These are phyloP conservation scores for Camelina neglecta DNA, from an alignment of 345 rosid species.

Conservation along the genomic window DNA sequence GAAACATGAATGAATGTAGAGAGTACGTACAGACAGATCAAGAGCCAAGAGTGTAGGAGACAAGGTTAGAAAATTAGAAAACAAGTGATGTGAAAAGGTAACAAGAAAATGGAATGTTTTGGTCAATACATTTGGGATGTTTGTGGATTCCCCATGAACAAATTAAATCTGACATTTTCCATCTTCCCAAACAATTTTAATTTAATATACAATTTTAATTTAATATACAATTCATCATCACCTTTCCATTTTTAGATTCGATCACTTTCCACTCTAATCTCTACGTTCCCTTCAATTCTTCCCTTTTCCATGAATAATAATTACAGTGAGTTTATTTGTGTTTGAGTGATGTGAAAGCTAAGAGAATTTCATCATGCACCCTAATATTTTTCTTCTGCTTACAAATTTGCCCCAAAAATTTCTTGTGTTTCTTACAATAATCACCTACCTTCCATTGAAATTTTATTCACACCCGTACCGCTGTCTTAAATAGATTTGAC, in stretches of 20 bases:
- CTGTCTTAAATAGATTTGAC: constrained; percentile 16
- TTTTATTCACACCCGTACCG: constrained; percentile 20
- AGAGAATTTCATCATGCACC: constrained; percentile 4
- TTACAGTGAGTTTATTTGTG: constrained; percentile 32
- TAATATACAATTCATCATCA: constrained; percentile 30
- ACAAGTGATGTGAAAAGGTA: constrained; percentile 41
- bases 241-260: constrained; percentile 42
- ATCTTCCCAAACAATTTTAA: constrained; percentile 36
- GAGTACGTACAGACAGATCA: constrained; percentile 32
- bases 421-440: not conserved
- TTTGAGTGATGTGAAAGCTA: constrained; percentile 45
- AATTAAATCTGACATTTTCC: constrained; percentile 44
- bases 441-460: constrained; percentile 4
- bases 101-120: constrained; percentile 44
- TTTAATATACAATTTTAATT: constrained; percentile 8
- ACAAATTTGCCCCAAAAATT: not conserved
- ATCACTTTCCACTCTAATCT: constrained; percentile 40
- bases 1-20: constrained; percentile 27
- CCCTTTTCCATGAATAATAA: constrained; percentile 36
- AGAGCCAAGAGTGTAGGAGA: constrained; percentile 45
- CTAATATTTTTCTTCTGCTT: constrained; percentile 5
- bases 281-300: constrained; percentile 38
- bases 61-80: constrained; percentile 32
- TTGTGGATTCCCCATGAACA: constrained; percentile 43
- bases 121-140: constrained; percentile 49